A percentile compares a stretch with the other conserved stretches of the same genome.
phyloP scores from a whole-genome alignment of 441 rosid genomes.

The Gossypium trilobum region DNA sequence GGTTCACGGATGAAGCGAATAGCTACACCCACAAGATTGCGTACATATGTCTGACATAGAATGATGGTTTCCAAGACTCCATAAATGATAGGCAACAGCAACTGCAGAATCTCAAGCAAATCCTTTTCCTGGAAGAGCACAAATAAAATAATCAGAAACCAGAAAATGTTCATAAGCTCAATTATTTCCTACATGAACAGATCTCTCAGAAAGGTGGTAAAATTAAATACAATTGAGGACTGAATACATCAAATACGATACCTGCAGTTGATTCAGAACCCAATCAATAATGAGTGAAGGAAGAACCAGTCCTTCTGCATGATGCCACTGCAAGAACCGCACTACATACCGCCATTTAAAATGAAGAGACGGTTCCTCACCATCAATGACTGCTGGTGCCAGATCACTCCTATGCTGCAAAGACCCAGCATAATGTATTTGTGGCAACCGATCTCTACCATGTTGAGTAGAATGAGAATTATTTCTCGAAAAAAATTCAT shows the following conservation, averaged over 20 bases:
- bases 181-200: not conserved
- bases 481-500: slow-evolving; percentile 59
- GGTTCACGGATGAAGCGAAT: slow-evolving; percentile 76
- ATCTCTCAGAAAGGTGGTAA: not conserved
- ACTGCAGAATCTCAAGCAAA: slow-evolving; percentile 68
- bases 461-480: slow-evolving; percentile 55
- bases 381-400: slow-evolving; percentile 39
- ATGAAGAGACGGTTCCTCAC: slow-evolving; percentile 81
- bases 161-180: slow-evolving; percentile 13
- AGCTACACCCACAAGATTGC: slow-evolving; percentile 59
- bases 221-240: not conserved
- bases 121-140: slow-evolving; percentile 67
- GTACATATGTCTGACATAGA: slow-evolving; percentile 82
- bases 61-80: slow-evolving; percentile 79
- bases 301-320: slow-evolving; percentile 78
- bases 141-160: slow-evolving; percentile 23
- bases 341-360: slow-evolving; percentile 93
- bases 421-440: slow-evolving; percentile 61
- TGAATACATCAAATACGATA: slow-evolving; percentile 16
- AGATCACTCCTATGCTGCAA: slow-evolving; percentile 49
- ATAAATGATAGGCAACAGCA: slow-evolving; percentile 82
- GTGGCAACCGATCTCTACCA: slow-evolving; percentile 58
- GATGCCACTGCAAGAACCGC: slow-evolving; percentile 89
- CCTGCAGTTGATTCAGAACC: slow-evolving; percentile 90
- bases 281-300: slow-evolving; percentile 90